Evolutionary conservation across 148 eudicot species (phyloP).

Genomic region (Amaranthus palmeri): DNA sequence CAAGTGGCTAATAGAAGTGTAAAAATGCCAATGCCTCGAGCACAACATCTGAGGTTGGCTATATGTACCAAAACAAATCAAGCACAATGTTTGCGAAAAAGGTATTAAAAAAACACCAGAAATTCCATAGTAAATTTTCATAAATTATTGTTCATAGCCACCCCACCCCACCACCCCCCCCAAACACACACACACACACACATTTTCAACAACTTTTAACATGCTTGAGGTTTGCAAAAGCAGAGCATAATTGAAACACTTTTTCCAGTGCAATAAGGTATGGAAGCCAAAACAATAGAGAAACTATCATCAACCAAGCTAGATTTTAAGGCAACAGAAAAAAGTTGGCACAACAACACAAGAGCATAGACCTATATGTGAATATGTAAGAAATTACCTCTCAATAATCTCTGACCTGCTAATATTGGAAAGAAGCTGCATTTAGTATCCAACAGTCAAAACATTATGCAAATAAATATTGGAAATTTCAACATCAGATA

Average conservation of each 20-base stretch:
- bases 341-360: neutral
- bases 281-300: neutral
- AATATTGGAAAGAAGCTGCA: slow-evolving; percentile 70
- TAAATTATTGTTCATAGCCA: no score
- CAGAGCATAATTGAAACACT: neutral
- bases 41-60: no score
- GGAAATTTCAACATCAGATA: no score
- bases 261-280: neutral
- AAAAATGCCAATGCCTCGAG: neutral
- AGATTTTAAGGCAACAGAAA: neutral
- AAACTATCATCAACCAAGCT: neutral
- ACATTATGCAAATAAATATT: neutral
- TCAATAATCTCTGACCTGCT: slow-evolving; percentile 82
- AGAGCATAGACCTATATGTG: neutral
- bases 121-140: no score
- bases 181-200: neutral
- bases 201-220: neutral
- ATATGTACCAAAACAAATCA: no score
- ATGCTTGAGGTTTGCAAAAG: slow-evolving; percentile 3
- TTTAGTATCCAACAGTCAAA: neutral
- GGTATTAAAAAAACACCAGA: no score
- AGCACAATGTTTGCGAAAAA: no score
- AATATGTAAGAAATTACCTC: slow-evolving; percentile 39
- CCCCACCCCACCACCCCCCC: neutral
- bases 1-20: neutral